Evolutionary conservation across 495 filamentous ascomycete genomes (phyloP), one percentile per base, ranked within the genome.

Genomic region (Hypoxylon crocopeplum): DNA sequence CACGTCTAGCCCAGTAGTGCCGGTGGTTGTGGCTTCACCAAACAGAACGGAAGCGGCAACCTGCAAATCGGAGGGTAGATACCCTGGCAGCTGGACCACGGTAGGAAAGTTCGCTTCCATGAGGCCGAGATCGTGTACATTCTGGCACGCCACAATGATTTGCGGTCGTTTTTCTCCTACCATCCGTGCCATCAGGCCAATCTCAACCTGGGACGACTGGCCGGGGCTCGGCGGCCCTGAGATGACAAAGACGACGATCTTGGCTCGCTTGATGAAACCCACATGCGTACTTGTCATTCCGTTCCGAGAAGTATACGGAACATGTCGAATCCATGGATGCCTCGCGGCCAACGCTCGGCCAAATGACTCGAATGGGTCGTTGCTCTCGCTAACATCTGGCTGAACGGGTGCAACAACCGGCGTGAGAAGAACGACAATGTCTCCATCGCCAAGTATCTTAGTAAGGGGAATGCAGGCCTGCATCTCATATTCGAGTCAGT

Each of bases 301-400:
- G 39, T 80, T 78, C 21, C 72, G 76, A 15, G 77, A 75, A 5
- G 78, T 78, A 49, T 87, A 87, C 17, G 84, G 84, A 48, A 86
- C 82, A 60, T 87, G 84, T 32, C 81, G 79, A 57, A 87, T 73
- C 72, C 76, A 80, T 1, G 76, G 71, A 63, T 86, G 83, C 46
- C 76, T 72, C 17, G 50, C 70, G 3, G 83, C 82, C 56, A 87
- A 67, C 11, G 82, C 78, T 45, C 74, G 76, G 22, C 84, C 84
- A 45, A 87, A 69, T 20, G 80, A 77, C 58, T 87, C 84, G 50
- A 86, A 87, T 17, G 84, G 84, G 63, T 87, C 84, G 42, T 69
- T 71, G 46, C 64, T 42, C 38, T 68, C 50, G 7, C 46, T 13
- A 16, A 48, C 44, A 41, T 67, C 69, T 42, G 72, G 59, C 25